These are phyloP conservation scores for Trematosphaeria pertusa DNA, from an alignment of 2,329 filamentous ascomycete genomes.

Conservation along the genomic window DNA sequence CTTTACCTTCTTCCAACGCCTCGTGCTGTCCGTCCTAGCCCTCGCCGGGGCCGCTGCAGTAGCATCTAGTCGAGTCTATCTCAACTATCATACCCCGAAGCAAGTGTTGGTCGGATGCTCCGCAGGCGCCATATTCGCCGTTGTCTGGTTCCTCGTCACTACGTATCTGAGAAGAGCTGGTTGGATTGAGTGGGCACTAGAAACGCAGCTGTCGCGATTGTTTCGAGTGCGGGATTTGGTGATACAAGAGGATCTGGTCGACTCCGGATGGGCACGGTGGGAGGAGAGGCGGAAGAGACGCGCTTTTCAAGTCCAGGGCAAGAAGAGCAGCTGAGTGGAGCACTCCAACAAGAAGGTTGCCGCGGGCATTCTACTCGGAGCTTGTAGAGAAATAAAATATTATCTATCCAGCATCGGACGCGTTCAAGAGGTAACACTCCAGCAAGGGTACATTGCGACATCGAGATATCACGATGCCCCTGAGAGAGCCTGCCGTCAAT, in stretches of 20 bases:
- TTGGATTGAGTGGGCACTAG: conserved; percentile 74
- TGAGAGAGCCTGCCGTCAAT: too few species aligned
- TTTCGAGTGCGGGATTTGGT: conserved; percentile 83
- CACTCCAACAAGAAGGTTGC: neutral
- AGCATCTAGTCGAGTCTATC: conserved; percentile 83
- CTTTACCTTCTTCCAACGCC: conserved; percentile 68
- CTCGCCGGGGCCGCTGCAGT: conserved; percentile 58
- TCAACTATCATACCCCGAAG: conserved; percentile 88
- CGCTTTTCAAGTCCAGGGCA: conserved; percentile 28
- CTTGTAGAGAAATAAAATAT: too few species aligned
- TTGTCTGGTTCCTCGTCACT: conserved; percentile 80
- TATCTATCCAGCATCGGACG: neutral
- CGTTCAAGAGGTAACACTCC: too few species aligned
- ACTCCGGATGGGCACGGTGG: conserved; percentile 95
- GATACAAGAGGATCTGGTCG: conserved; percentile 84
- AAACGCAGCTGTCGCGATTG: conserved; percentile 67
- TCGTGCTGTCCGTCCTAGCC: conserved; percentile 55
- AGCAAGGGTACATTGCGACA: too few species aligned
- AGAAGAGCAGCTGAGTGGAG: conserved; percentile 29
- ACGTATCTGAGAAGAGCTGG: conserved; percentile 70
- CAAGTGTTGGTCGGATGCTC: conserved; percentile 84
- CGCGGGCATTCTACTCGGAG: too few species aligned
- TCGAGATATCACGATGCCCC: too few species aligned
- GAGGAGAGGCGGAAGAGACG: conserved; percentile 58
- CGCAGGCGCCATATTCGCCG: conserved; percentile 74